Evolutionary conservation across 768 basidiomycete genomes (phyloP), one percentile per base, ranked within the genome.

Genomic region (Lentinus brumalis): DNA sequence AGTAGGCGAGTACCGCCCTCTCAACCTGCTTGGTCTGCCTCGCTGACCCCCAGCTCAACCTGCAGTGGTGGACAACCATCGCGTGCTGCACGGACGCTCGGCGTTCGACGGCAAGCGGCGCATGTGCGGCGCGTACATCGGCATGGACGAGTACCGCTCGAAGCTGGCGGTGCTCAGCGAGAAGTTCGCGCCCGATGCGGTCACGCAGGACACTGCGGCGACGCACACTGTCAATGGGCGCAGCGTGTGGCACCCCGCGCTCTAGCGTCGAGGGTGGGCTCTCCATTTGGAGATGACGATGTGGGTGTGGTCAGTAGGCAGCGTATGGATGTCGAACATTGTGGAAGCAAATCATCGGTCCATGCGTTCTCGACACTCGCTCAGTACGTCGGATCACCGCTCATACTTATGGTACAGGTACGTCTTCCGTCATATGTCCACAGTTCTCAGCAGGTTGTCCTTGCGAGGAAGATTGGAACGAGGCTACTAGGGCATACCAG

Each of bases 101-200:
- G 84, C 87, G 1, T 98, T 97, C 70, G 81, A 84, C 12, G 96
- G 96, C 11, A 85, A 85, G 72, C 85, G 96, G 3, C 83, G 92
- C 1, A 93, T 99, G 86, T 98, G 96, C 69, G 96, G 96, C 2
- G 97, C 96, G 0, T 99, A 99, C 71, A 84, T 98, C 59, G 92
- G 92, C 0, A 78, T 84, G 12, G 96, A 99, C 71, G 97, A 99
- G 71, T 98, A 88, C 72, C 81, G 82, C 41, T 95, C 94, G 0
- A 88, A 88, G 65, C 77, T 96, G 11, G 80, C 83, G 2, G 87
- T 90, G 12, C 77, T 92, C 7, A 75, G 70, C 38, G 89, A 91
- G 72, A 81, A 78, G 61, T 90, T 86, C 61, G 75, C 76, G 3
- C 71, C 77, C 10, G 63, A 66, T 56, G n/a, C 47, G n/a, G 56